Percentiles rank a stretch among this genome's conserved stretches.
Evolutionary conservation across 2,329 filamentous ascomycete species (phyloP).

Genomic region (Coniochaeta hoffmannii): DNA sequence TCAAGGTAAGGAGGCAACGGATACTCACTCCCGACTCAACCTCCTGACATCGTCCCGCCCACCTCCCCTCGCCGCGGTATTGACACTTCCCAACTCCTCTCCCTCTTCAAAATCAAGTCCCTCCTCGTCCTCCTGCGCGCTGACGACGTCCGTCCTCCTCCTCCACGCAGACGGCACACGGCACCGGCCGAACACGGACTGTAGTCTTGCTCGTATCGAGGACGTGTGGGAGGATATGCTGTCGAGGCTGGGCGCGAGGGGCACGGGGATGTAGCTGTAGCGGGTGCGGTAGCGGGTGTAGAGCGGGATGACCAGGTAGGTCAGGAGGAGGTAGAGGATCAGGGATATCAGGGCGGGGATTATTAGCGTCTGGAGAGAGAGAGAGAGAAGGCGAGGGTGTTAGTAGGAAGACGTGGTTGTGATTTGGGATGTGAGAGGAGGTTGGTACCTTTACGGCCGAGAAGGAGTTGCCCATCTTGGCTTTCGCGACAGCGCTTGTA

Average conservation of each 20-base stretch:
- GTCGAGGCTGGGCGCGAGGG: constrained; percentile 37
- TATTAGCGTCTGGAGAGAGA: constrained; percentile 51
- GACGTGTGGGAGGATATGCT: constrained; percentile 50
- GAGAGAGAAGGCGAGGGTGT: too few relatives aligned
- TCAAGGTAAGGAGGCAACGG: background rate
- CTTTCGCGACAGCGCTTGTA: too few relatives aligned
- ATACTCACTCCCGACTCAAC: constrained; percentile 63
- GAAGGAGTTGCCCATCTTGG: constrained; percentile 26
- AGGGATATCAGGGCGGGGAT: constrained; percentile 66
- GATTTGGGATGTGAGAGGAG: background rate
- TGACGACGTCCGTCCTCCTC: constrained; percentile 27
- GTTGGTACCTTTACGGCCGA: constrained; percentile 30
- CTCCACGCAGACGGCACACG: constrained; percentile 43
- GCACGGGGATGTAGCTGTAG: constrained; percentile 63
- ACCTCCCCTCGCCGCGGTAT: constrained; percentile 27
- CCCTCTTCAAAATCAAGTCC: constrained; percentile 59
- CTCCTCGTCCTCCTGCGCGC: constrained; percentile 32
- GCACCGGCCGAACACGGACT: constrained; percentile 29
- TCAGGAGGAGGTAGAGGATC: constrained; percentile 57
- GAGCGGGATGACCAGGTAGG: constrained; percentile 58
- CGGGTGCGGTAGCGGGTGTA: constrained; percentile 64
- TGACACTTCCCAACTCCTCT: constrained; percentile 53
- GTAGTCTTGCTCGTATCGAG: constrained; percentile 45
- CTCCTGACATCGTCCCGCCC: constrained; percentile 45
- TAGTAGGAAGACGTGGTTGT: background rate